These are phyloP conservation scores for Phlebopus sp. DNA, from an alignment of 1,284 basidiomycete species.

Conservation along the genomic window DNA sequence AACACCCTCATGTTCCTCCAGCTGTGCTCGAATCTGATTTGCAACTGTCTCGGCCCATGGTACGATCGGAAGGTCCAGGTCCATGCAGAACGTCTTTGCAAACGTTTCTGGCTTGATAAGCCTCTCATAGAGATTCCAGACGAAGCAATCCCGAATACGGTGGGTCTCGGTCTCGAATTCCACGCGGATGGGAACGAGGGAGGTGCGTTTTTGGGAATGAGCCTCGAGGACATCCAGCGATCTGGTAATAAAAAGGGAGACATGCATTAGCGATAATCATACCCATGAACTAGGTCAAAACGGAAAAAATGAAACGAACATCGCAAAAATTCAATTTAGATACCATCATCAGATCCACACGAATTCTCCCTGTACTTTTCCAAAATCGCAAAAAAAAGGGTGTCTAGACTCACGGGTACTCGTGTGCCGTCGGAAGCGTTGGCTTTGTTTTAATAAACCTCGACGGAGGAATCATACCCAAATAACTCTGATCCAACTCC, in stretches of 20 bases:
- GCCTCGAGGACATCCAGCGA: constrained; percentile 61
- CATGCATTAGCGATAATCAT: background rate
- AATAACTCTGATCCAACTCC: constrained; percentile 82
- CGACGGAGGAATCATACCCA: constrained; percentile 83
- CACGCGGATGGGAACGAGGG: constrained; percentile 89
- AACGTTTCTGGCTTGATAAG: constrained; percentile 83
- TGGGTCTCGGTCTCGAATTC: constrained; percentile 93
- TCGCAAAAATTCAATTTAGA: constrained; percentile 18
- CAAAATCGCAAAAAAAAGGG: constrained; percentile 10
- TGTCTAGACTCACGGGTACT: constrained; percentile 57
- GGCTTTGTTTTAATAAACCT: constrained; percentile 68
- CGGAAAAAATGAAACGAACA: constrained; percentile 13
- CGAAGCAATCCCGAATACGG: constrained; percentile 90
- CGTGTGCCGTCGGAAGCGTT: constrained; percentile 61
- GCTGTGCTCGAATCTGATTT: constrained; percentile 84
- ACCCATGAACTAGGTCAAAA: constrained; percentile 7
- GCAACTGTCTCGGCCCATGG: constrained; percentile 78
- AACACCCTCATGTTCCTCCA: constrained; percentile 84
- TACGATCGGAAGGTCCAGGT: constrained; percentile 73
- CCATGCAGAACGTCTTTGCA: constrained; percentile 82
- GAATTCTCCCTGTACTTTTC: no score
- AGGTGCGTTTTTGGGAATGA: constrained; percentile 63
- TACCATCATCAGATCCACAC: background rate
- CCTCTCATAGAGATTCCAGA: constrained; percentile 91
- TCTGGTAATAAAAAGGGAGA: constrained; percentile 41